Evolutionary conservation across 2,329 filamentous ascomycete genomes (phyloP).

Genomic region (Nannizzia gypsea): DNA sequence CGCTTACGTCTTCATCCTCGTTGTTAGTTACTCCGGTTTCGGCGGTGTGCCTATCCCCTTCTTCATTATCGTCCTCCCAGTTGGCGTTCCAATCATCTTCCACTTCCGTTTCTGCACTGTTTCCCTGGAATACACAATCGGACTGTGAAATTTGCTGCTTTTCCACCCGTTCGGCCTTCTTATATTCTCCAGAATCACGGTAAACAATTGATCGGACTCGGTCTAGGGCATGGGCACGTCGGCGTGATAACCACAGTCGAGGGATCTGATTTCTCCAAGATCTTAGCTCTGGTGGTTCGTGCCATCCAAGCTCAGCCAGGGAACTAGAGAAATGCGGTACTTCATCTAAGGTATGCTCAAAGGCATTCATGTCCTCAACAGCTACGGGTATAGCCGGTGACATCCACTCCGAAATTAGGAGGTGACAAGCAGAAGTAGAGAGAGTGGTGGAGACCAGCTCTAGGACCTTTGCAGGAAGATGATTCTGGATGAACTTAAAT

Average conservation of each 20-base stretch:
- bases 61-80: constrained; percentile 51
- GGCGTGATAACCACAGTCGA: constrained; percentile 72
- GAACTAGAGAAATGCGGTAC: constrained; percentile 53
- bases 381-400: constrained; percentile 64
- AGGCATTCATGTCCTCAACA: constrained; percentile 56
- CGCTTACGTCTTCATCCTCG: constrained; percentile 37
- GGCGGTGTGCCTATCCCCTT: constrained; percentile 23
- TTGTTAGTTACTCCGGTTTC: constrained; percentile 16
- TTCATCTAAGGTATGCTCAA: constrained; percentile 57
- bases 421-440: constrained; percentile 55
- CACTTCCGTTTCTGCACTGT: constrained; percentile 52
- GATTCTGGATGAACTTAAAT: constrained; percentile 40
- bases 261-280: constrained; percentile 75
- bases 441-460: constrained; percentile 54
- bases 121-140: constrained; percentile 52
- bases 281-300: constrained; percentile 49
- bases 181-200: constrained; percentile 53
- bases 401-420: constrained; percentile 63
- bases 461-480: constrained; percentile 39
- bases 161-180: constrained; percentile 70
- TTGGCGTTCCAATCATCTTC: constrained; percentile 56
- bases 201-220: constrained; percentile 58
- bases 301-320: constrained; percentile 53
- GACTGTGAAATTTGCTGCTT: constrained; percentile 64
- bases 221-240: constrained; percentile 67